phyloP scores from a whole-genome alignment of 805 yeast species.

The Ogataea ganodermae region DNA sequence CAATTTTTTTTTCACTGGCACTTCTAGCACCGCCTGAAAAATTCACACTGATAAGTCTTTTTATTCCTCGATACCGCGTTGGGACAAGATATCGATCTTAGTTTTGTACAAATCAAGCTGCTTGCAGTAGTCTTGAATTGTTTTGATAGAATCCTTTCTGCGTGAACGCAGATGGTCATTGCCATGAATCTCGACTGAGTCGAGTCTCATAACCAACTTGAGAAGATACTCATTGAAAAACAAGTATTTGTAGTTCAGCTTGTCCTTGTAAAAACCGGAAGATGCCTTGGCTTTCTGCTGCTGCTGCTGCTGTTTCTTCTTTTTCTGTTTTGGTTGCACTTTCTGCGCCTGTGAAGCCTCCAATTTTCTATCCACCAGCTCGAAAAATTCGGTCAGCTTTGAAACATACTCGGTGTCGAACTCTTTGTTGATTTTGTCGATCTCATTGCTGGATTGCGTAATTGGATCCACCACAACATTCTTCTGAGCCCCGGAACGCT shows the following conservation, averaged over 20 bases:
- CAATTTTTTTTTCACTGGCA: neutral
- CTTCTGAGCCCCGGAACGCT: slow-evolving; percentile 4
- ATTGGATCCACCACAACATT: slow-evolving; percentile 24
- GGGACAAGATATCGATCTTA: slow-evolving; percentile 23
- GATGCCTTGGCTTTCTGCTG: slow-evolving; percentile 3
- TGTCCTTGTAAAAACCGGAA: slow-evolving; percentile 27
- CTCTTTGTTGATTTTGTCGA: slow-evolving; percentile 18
- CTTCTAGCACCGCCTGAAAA: slow-evolving; percentile 5
- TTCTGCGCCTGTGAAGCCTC: slow-evolving; percentile 4
- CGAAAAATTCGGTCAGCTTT: slow-evolving; percentile 14
- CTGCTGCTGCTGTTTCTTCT: slow-evolving; percentile 11
- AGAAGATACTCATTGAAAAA: slow-evolving; percentile 68
- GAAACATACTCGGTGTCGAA: slow-evolving; percentile 21
- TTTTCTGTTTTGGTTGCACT: slow-evolving; percentile 8
- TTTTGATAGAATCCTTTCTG: slow-evolving; percentile 60
- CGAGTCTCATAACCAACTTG: slow-evolving; percentile 66
- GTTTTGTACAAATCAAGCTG: slow-evolving; percentile 45
- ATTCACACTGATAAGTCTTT: neutral
- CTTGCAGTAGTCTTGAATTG: slow-evolving; percentile 60
- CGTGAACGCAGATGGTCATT: slow-evolving; percentile 53
- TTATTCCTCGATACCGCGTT: slow-evolving; percentile 17
- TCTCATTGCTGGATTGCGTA: slow-evolving; percentile 19
- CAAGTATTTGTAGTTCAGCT: slow-evolving; percentile 47
- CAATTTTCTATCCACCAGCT: slow-evolving; percentile 19
- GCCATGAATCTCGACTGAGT: slow-evolving; percentile 51